phyloP scores from a whole-genome alignment of 2,329 filamentous ascomycete genomes.

The Colletotrichum kahawae region DNA sequence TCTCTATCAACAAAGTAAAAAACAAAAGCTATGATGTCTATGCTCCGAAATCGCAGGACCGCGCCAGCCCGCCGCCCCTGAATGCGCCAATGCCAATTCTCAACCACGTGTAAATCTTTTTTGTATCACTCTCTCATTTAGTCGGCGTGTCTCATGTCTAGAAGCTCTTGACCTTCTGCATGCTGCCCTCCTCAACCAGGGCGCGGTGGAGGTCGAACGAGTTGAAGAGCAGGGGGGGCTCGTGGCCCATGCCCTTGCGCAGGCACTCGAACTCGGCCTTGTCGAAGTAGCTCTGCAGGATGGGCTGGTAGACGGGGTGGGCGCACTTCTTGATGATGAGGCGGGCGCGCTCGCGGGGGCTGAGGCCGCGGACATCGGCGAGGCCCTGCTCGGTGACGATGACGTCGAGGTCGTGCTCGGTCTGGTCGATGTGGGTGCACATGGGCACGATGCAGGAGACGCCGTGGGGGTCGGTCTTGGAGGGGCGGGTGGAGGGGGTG shows the following conservation, averaged over 20 bases:
- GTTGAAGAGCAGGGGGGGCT: conserved; percentile 87
- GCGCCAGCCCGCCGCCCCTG: not conserved
- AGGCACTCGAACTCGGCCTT: conserved; percentile 87
- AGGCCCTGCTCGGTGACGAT: conserved; percentile 78
- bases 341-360: conserved; percentile 78
- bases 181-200: conserved; percentile 80
- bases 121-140: not conserved
- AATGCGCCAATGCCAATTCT: not conserved
- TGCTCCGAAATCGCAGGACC: not conserved
- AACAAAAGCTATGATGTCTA: not conserved
- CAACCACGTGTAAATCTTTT: not conserved
- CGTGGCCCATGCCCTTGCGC: conserved; percentile 86
- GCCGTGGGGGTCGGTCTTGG: conserved; percentile 82
- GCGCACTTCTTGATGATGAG: conserved; percentile 89
- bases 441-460: conserved; percentile 91
- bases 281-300: conserved; percentile 82
- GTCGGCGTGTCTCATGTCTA: conserved; percentile 13
- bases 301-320: conserved; percentile 84
- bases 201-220: conserved; percentile 90
- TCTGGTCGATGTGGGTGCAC: conserved; percentile 92
- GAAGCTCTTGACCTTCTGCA: conserved; percentile 79
- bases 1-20: conserved; percentile 3
- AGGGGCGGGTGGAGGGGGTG: conserved; percentile 80
- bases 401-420: conserved; percentile 91
- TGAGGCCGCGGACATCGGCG: conserved; percentile 83